Evolutionary conservation across 2,329 filamentous ascomycete species (phyloP).

Genomic region (Botrytis deweyae): DNA sequence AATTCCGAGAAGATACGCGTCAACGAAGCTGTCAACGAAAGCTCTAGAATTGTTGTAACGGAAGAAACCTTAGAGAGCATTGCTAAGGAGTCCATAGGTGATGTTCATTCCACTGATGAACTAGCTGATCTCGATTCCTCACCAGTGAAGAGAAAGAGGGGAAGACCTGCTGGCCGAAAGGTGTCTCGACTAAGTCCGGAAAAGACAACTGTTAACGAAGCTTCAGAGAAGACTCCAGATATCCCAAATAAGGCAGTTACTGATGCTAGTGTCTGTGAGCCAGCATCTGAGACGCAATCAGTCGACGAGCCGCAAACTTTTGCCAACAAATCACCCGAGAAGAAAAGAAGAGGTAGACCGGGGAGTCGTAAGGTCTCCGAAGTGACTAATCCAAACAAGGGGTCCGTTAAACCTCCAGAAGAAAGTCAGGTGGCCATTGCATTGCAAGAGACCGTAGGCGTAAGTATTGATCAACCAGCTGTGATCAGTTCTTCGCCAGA

Average conservation of each 20-base stretch:
- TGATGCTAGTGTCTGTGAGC: neutral
- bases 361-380: neutral
- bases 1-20: neutral
- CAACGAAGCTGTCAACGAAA: neutral
- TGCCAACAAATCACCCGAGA: neutral
- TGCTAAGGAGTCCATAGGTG: neutral
- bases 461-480: no score
- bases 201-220: neutral
- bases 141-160: slow-evolving; percentile 5
- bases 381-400: neutral
- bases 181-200: neutral
- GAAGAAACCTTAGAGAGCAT: neutral
- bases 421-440: no score
- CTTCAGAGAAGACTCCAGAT: neutral
- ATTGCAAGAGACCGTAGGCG: neutral
- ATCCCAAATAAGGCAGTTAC: neutral
- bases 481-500: neutral
- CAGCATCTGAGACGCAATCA: neutral
- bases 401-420: neutral
- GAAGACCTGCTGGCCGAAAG: neutral
- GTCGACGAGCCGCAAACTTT: neutral
- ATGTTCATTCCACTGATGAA: neutral
- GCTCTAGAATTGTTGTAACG: no score
- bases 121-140: neutral
- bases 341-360: neutral